Evolutionary conservation across 306 rosid genomes (phyloP), one percentile per base, ranked within the genome.

Genomic region (Rubus idaeus): DNA sequence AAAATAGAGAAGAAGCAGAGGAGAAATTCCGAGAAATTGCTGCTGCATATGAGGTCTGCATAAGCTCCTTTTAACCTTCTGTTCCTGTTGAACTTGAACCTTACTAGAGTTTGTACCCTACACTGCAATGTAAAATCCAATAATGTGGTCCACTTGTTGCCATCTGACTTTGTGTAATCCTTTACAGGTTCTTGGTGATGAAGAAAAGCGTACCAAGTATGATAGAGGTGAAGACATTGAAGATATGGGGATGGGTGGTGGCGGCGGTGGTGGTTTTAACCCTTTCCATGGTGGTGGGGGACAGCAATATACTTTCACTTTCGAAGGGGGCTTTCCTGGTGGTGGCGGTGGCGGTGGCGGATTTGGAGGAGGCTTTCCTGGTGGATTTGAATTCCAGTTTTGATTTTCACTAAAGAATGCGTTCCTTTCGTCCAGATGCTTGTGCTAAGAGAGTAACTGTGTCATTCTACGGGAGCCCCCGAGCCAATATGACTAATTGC

Each of bases 221-320:
- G 99, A 96, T 64, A 81, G 97, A 76, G 99, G 99, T 46, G 99
- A 96, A 88, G 99, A 96, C 82, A 82, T 96, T 79, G 99, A 96
- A 87, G 98, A 93, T 7, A 74, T 63, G 77, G 99, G 97, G 75
- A 82, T 81, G 87, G 93, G 93, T 0, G 82, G 81, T 0, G 88
- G 88, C 0, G 83, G 87, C 0, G 93, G 94, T 1, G 98, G 97
- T 23, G n/a, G n/a, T n/a, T 95, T 89, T 89, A 92, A 95, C 72
- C 98, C 98, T 16, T 95, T 89, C 47, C 97, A 96, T 8, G 97
- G 97, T 1, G 95, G 85, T 4, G 94, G 95, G 0, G 98, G 96
- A 51, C 98, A 87, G 79, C 88, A 77, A 66, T 94, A n/a, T 79
- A 88, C 92, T 46, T 94, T 86, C 73, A 76, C 88, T 5, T 94